Evolutionary conservation across 2,329 filamentous ascomycete genomes (phyloP).

Genomic region (Penicillium decumbens): DNA sequence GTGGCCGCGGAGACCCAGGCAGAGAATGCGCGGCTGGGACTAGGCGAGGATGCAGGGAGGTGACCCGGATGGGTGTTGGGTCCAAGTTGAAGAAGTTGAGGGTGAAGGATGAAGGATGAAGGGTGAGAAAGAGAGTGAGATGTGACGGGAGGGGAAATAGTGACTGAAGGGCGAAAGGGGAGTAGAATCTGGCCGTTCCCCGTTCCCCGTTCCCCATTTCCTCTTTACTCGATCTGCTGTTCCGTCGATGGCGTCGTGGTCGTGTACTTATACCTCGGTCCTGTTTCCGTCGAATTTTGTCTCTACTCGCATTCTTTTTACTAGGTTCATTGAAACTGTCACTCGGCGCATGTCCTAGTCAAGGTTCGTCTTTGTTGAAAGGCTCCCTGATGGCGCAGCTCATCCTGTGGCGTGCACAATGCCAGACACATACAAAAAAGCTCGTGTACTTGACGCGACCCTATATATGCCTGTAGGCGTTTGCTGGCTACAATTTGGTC

Average conservation of each 20-base stretch:
- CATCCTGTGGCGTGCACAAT: not conserved
- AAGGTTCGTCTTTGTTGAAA: not conserved
- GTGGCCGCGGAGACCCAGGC: constrained; percentile 23
- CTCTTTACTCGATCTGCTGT: not conserved
- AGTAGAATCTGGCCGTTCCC: not conserved
- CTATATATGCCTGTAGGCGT: not conserved
- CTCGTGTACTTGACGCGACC: not conserved
- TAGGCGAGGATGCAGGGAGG: constrained; percentile 25
- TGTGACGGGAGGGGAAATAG: not conserved
- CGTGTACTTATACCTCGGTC: not conserved
- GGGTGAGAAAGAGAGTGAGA: constrained; percentile 2
- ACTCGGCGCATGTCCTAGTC: not conserved
- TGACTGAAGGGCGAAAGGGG: constrained; percentile 1
- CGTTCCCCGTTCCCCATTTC: not conserved
- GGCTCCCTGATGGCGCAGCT: not conserved
- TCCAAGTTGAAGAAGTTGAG: constrained; percentile 1
- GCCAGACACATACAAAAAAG: not conserved
- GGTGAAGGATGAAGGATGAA: not conserved
- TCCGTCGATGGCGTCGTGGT: not conserved
- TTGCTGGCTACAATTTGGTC: not conserved
- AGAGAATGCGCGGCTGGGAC: constrained; percentile 26
- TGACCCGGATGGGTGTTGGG: constrained; percentile 8
- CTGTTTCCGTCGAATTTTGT: not conserved
- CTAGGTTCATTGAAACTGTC: not conserved
- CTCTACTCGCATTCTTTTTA: not conserved